Evolutionary conservation across 2,329 filamentous ascomycete genomes (phyloP).

Genomic region (Aspergillus caelatus): DNA sequence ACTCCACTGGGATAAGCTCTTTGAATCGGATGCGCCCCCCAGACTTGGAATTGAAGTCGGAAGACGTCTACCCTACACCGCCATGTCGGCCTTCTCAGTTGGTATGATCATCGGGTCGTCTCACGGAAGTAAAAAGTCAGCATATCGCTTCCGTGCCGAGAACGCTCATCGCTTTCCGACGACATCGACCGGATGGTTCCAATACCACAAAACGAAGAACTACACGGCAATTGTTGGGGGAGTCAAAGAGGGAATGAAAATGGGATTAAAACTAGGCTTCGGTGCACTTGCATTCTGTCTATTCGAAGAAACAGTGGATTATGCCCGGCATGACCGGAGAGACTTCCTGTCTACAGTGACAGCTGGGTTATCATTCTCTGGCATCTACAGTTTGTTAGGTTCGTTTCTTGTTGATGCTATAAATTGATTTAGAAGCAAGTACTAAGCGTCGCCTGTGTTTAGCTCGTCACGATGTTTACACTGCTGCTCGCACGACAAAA

Average conservation of each 20-base stretch:
- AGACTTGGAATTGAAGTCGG: constrained; percentile 66
- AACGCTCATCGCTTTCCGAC: constrained; percentile 91
- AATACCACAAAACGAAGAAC: constrained; percentile 99
- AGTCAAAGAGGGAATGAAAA: constrained; percentile 74
- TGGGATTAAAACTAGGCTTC: constrained; percentile 69
- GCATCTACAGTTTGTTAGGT: constrained; percentile 86
- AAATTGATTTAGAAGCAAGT: not conserved
- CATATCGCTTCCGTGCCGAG: constrained; percentile 87
- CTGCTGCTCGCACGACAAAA: constrained; percentile 75
- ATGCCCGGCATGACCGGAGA: constrained; percentile 58
- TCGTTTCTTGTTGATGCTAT: constrained; percentile 40
- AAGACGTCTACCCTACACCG: constrained; percentile 67
- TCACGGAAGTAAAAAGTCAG: constrained; percentile 72
- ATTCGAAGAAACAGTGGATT: constrained; percentile 83
- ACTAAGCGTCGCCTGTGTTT: constrained; percentile 14
- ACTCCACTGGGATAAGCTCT: constrained; percentile 40
- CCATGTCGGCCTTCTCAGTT: constrained; percentile 64
- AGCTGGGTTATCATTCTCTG: constrained; percentile 81
- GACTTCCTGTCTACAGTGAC: constrained; percentile 82
- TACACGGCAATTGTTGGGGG: constrained; percentile 81
- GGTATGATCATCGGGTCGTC: constrained; percentile 72
- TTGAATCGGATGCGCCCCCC: constrained; percentile 40
- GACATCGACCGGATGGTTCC: constrained; percentile 84
- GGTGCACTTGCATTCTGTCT: constrained; percentile 78
- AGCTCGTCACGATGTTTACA: constrained; percentile 80